A percentile compares a stretch with the other conserved stretches of the same genome.
phyloP scores from a whole-genome alignment of 306 rosid species.

The Medicago ruthenica region DNA sequence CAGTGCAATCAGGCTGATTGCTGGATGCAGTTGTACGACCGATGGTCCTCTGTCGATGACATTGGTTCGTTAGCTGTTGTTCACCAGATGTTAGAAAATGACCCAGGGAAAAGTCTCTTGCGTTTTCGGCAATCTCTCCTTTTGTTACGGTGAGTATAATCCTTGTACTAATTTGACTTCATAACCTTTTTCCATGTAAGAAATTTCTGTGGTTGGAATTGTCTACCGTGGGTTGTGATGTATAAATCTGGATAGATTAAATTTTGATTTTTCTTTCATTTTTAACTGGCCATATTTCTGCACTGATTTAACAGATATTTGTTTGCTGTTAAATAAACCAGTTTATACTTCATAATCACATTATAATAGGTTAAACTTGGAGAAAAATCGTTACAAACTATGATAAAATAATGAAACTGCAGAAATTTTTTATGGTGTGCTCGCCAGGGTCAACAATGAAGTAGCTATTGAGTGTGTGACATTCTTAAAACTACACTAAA shows the following conservation, averaged over 20 bases:
- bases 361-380: too few relatives aligned
- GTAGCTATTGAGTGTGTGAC: too few relatives aligned
- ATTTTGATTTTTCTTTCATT: slow-evolving; percentile 13
- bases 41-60: slow-evolving; percentile 94
- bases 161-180: slow-evolving; percentile 21
- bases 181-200: slow-evolving; percentile 2
- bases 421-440: too few relatives aligned
- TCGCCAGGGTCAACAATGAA: too few relatives aligned
- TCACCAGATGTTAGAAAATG: slow-evolving; percentile 85
- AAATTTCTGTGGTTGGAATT: neutral
- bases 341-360: neutral
- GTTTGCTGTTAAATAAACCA: slow-evolving; percentile 18
- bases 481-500: too few relatives aligned
- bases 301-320: neutral
- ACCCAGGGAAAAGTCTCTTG: slow-evolving; percentile 84
- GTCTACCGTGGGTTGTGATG: neutral
- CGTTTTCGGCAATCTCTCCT: slow-evolving; percentile 91
- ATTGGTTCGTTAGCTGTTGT: slow-evolving; percentile 92
- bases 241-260: neutral
- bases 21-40: slow-evolving; percentile 89
- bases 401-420: too few relatives aligned
- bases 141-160: slow-evolving; percentile 64
- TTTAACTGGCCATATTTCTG: slow-evolving; percentile 20
- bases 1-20: slow-evolving; percentile 88
- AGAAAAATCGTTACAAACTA: too few relatives aligned